Evolutionary conservation across 371 early-diverging fungal species (phyloP).

Genomic region (Lichtheimia ornata): DNA sequence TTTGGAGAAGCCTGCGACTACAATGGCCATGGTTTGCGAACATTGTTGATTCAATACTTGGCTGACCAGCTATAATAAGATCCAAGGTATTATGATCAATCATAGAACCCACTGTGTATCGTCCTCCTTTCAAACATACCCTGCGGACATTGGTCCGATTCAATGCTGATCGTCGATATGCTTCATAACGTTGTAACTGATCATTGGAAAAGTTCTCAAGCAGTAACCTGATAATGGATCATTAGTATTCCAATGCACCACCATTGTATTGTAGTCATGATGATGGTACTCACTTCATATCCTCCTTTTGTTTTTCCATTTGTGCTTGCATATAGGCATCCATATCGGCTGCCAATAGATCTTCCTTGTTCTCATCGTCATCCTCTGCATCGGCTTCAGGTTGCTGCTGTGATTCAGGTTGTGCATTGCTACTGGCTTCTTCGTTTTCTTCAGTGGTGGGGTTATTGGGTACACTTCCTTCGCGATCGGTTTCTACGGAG

Average conservation of each 20-base stretch:
- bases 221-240: slow-evolving; percentile 53
- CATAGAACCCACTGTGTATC: not conserved
- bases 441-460: slow-evolving; percentile 11
- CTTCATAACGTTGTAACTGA: slow-evolving; percentile 88
- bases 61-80: slow-evolving; percentile 55
- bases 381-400: slow-evolving; percentile 37
- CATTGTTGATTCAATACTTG: slow-evolving; percentile 83
- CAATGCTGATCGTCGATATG: slow-evolving; percentile 85
- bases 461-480: slow-evolving; percentile 23
- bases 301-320: slow-evolving; percentile 51
- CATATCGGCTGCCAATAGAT: slow-evolving; percentile 35
- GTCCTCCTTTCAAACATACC: slow-evolving; percentile 42
- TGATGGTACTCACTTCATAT: slow-evolving; percentile 45
- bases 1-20: slow-evolving; percentile 92
- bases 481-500: slow-evolving; percentile 46
- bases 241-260: not conserved
- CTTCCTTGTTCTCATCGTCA: slow-evolving; percentile 50
- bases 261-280: not conserved
- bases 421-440: slow-evolving; percentile 16
- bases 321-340: slow-evolving; percentile 49
- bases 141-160: slow-evolving; percentile 85
- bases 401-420: slow-evolving; percentile 16
- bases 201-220: slow-evolving; percentile 81
- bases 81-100: not conserved
- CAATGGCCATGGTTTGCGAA: slow-evolving; percentile 86